Evolutionary conservation across 2,329 filamentous ascomycete species (phyloP).

Genomic region (Epichloe festucae): DNA sequence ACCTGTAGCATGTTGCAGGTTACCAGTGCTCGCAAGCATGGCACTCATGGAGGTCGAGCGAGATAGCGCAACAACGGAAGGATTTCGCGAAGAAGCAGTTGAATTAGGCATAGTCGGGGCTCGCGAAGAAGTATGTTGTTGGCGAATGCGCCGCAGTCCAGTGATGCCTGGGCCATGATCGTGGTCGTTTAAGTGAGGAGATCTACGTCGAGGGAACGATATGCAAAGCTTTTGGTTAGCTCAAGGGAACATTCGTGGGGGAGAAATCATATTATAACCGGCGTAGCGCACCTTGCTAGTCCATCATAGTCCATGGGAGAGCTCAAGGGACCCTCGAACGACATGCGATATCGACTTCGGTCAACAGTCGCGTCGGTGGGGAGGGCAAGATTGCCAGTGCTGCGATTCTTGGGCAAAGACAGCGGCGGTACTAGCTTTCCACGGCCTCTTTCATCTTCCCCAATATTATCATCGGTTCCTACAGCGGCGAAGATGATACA

Average conservation of each 20-base stretch:
- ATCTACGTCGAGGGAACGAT: constrained; percentile 36
- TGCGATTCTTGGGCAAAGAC: constrained; percentile 50
- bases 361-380: constrained; percentile 35
- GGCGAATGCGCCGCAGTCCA: constrained; percentile 85
- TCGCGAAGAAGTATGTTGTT: constrained; percentile 55
- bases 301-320: constrained; percentile 50
- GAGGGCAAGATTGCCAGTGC: constrained; percentile 47
- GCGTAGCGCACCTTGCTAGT: constrained; percentile 51
- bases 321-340: constrained; percentile 58
- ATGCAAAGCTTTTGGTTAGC: neutral
- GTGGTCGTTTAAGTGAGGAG: constrained; percentile 70
- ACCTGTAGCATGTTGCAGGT: constrained; percentile 43
- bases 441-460: constrained; percentile 27
- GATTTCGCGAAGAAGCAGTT: constrained; percentile 47
- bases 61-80: constrained; percentile 43
- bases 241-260: neutral
- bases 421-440: constrained; percentile 33
- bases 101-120: constrained; percentile 51
- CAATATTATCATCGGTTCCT: constrained; percentile 21
- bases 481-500: constrained; percentile 11
- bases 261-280: constrained; percentile 14
- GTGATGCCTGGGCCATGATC: constrained; percentile 78
- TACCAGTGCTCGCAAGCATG: constrained; percentile 44
- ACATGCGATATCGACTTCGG: constrained; percentile 55
- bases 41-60: constrained; percentile 60